Evolutionary conservation across 2,329 filamentous ascomycete genomes (phyloP).

Genomic region (Alternaria novae-zelandiae): DNA sequence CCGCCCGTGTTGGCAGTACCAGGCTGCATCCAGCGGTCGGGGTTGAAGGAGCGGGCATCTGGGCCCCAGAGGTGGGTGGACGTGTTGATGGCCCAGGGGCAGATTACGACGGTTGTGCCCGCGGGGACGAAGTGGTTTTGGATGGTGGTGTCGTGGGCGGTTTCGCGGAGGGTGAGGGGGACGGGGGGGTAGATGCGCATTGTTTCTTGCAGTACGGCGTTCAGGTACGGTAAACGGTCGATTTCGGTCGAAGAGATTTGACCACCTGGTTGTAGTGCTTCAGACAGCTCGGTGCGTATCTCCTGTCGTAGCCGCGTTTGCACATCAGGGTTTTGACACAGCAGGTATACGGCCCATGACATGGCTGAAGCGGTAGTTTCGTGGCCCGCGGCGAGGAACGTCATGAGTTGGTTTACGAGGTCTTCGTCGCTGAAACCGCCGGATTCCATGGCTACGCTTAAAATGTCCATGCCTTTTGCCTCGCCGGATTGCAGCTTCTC

Average conservation of each 20-base stretch:
- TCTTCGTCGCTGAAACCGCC: constrained; percentile 79
- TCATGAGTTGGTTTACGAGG: constrained; percentile 89
- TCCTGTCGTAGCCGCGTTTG: constrained; percentile 60
- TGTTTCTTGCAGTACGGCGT: constrained; percentile 79
- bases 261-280: constrained; percentile 45
- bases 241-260: constrained; percentile 64
- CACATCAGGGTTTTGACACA: constrained; percentile 57
- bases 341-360: constrained; percentile 61
- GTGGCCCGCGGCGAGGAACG: constrained; percentile 76
- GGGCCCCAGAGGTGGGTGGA: constrained; percentile 74
- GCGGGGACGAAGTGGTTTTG: constrained; percentile 70
- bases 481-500: constrained; percentile 56
- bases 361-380: constrained; percentile 64
- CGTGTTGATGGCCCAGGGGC: constrained; percentile 72
- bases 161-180: constrained; percentile 71
- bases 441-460: constrained; percentile 79
- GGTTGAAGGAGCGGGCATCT: constrained; percentile 77
- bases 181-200: constrained; percentile 77
- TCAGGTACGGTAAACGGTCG: constrained; percentile 75
- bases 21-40: constrained; percentile 62
- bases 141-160: constrained; percentile 69
- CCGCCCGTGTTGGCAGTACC: constrained; percentile 68
- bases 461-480: constrained; percentile 70
- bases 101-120: constrained; percentile 72
- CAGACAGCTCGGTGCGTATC: constrained; percentile 55